Base-by-base conservation (phyloP, 345 rosid species). In the Melaleuca quinquenervia region DNA sequence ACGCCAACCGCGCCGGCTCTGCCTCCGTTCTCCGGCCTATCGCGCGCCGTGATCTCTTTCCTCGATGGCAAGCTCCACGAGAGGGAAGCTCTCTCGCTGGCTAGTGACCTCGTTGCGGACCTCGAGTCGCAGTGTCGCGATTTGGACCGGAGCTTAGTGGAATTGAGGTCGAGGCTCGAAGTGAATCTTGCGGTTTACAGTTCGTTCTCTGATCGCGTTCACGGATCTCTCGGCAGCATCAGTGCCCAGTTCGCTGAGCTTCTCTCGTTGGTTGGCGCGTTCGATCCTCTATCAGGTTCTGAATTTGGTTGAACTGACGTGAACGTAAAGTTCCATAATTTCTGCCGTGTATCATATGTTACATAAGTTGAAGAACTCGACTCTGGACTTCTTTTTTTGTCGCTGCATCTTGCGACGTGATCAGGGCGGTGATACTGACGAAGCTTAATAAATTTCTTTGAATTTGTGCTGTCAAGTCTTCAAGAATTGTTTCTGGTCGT, bases 171-270 rank as follows among this genome's bases (percentile, higher is more conserved):
- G 64, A 89, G 90, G 86, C 94, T 97, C 80, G 92, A 89, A 80
- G 92, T 94, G 3, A 87, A 86, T 84, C 90, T 96, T 20, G 85
- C 90, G 15, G 87, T 92, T 84, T 94, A 94, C 94, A 89, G 94
- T 88, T 93, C 94, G 48, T 94, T 92, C 87, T 94, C 98, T 32
- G 94, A 91, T 89, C 93, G 93, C 80, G 76, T 90, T 86, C 89
- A 87, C 48, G 87, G 90, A 83, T 75, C 93, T 41, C 85, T 93
- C 24, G 50, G 21, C 7, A 89, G 89, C 24, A 90, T 93, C 80
- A 86, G 84, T 87, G 89, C 89, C 83, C 89, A 90, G 86, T 89
- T 96, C 91, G 87, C 90, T 55, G 89, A 90, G 90, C 95, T 96
- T 84, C 86, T 87, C 70, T 92, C 96, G n/a, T 89, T 91, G 78